Conservation (phyloP, 2,329 filamentous ascomycete species). For the Penicillium sp. region DNA sequence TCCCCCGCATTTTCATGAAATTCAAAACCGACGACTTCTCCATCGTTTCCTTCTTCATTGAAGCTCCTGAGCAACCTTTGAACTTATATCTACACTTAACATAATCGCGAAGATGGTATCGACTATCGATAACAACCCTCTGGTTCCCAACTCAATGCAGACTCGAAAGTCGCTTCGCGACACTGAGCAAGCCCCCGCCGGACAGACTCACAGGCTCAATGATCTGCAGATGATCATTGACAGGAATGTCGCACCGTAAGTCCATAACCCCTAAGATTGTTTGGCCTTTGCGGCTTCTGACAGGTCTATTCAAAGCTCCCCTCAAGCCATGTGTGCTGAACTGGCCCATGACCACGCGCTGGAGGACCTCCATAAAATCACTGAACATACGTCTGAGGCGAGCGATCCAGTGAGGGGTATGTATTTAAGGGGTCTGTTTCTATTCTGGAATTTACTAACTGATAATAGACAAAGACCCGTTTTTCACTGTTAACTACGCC, state of each 20-base stretch:
- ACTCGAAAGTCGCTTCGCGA: constrained; percentile 14
- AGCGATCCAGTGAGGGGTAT: constrained; percentile 17
- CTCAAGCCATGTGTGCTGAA: constrained; percentile 21
- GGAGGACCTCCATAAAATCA: constrained; percentile 20
- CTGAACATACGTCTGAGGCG: constrained; percentile 16
- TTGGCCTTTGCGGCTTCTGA: not conserved
- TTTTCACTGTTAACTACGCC: constrained; percentile 3
- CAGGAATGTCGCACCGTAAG: constrained; percentile 25
- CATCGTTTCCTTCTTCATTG: too few relatives aligned
- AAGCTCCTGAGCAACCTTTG: too few relatives aligned
- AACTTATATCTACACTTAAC: too few relatives aligned
- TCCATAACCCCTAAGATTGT: not conserved
- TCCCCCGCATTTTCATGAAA: constrained; percentile 1
- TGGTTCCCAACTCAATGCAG: constrained; percentile 20
- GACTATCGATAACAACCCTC: constrained; percentile 18
- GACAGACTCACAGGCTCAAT: constrained; percentile 6
- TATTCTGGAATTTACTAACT: not conserved
- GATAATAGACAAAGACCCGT: not conserved
- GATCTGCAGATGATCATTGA: constrained; percentile 13
- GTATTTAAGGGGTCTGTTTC: not conserved
- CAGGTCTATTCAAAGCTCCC: constrained; percentile 12
- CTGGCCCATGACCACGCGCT: constrained; percentile 25
- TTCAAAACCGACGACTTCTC: not conserved
- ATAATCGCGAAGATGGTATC: constrained; percentile 3
- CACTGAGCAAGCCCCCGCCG: not conserved